Evolutionary conservation across 2,329 filamentous ascomycete genomes (phyloP).

Genomic region (Pestalotiopsis sp.): DNA sequence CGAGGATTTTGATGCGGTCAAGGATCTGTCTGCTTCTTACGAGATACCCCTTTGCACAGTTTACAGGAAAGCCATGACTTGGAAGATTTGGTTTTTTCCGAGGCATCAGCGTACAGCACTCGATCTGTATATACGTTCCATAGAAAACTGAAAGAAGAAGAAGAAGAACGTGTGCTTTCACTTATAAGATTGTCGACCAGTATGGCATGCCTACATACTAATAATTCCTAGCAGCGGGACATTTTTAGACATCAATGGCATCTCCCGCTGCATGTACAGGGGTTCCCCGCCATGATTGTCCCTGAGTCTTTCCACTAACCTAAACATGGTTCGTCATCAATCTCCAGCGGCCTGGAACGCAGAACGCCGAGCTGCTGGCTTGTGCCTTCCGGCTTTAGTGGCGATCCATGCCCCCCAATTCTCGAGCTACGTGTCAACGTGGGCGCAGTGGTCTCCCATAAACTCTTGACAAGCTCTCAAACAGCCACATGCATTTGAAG

Average conservation of each 20-base stretch:
- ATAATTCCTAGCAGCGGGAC: too few relatives aligned
- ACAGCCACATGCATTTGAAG: not conserved
- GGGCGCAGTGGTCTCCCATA: not conserved
- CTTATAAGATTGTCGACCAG: too few relatives aligned
- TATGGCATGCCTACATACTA: too few relatives aligned
- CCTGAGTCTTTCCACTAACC: not conserved
- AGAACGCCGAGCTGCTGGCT: not conserved
- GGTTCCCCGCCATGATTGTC: not conserved
- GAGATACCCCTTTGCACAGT: slow-evolving; percentile 1
- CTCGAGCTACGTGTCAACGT: not conserved
- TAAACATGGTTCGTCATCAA: not conserved
- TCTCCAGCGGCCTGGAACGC: not conserved
- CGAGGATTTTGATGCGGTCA: not conserved
- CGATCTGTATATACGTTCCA: not conserved
- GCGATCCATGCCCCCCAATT: too few relatives aligned
- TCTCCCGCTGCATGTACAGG: not conserved
- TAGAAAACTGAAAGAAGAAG: too few relatives aligned
- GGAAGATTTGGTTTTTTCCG: not conserved
- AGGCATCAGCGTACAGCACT: not conserved
- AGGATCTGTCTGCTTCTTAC: not conserved
- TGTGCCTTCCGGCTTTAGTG: too few relatives aligned
- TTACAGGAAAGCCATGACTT: not conserved
- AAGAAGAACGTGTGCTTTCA: too few relatives aligned
- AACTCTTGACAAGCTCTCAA: not conserved
- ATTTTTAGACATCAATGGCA: not conserved